These are phyloP conservation scores for Pseudozyma sp. DNA, from an alignment of 1,284 basidiomycete species.

Conservation along the genomic window DNA sequence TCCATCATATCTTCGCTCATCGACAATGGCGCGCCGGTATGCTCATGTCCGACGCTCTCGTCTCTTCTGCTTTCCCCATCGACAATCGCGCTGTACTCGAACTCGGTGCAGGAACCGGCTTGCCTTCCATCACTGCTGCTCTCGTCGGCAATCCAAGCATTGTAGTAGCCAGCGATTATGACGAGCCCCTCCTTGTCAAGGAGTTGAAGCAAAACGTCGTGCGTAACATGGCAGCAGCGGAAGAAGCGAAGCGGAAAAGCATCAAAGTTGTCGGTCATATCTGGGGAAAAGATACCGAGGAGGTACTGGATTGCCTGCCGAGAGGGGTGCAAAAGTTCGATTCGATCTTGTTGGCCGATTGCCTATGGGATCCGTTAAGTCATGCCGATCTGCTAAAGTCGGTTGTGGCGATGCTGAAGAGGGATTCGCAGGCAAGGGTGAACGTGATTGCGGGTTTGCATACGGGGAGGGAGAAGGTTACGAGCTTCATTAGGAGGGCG, in stretches of 20 bases:
- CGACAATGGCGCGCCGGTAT: conserved; percentile 68
- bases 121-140: conserved; percentile 61
- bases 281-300: conserved; percentile 61
- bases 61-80: conserved; percentile 45
- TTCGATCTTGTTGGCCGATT: conserved; percentile 64
- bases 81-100: conserved; percentile 47
- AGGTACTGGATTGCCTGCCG: conserved; percentile 58
- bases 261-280: conserved; percentile 59
- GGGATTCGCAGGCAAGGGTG: conserved; percentile 39
- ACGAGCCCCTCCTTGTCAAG: conserved; percentile 57
- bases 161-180: conserved; percentile 65
- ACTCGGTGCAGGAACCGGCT: conserved; percentile 62
- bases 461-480: conserved; percentile 62
- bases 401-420: conserved; percentile 34
- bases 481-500: conserved; percentile 56
- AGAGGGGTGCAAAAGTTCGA: conserved; percentile 32
- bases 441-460: conserved; percentile 65
- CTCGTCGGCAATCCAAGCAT: conserved; percentile 17
- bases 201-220: conserved; percentile 57
- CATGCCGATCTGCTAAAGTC: conserved; percentile 62
- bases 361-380: conserved; percentile 65
- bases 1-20: conserved; percentile 66
- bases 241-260: conserved; percentile 1
- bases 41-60: conserved; percentile 62
- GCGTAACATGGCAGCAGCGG: conserved; percentile 14